phyloP scores from a whole-genome alignment of 139 green algal genomes.

The Tetradesmus lagerheimii region DNA sequence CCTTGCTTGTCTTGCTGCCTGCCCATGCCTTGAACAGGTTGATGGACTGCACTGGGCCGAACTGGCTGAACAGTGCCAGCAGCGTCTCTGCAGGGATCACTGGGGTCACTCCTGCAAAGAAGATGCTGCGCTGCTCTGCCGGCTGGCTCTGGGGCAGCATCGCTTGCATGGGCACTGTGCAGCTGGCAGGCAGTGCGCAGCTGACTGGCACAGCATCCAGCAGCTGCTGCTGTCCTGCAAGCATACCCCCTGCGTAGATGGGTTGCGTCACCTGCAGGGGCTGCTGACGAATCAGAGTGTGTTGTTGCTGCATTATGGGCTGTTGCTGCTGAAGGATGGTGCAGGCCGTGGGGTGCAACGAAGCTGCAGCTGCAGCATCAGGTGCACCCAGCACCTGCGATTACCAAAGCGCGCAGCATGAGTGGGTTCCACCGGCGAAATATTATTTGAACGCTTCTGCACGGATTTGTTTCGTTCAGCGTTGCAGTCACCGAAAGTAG shows the following conservation, averaged over 20 bases:
- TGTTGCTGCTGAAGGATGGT: background rate
- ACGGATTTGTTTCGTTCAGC: background rate
- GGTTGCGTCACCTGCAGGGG: background rate
- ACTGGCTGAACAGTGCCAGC: conserved; percentile 14
- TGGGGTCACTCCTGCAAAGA: conserved; percentile 35
- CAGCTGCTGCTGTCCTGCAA: background rate
- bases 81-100: conserved; percentile 9
- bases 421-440: too few species aligned
- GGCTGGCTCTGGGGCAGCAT: background rate
- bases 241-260: background rate
- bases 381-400: background rate
- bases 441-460: background rate
- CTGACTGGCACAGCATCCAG: background rate
- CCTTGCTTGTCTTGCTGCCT: conserved; percentile 28
- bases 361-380: background rate
- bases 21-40: conserved; percentile 34
- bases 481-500: background rate
- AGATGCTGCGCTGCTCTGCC: conserved; percentile 14
- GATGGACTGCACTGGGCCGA: conserved; percentile 8
- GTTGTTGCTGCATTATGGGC: background rate
- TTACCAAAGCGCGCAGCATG: background rate
- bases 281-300: background rate
- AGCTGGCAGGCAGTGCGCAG: background rate
- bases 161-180: background rate
- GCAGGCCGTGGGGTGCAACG: background rate